phyloP scores from a whole-genome alignment of 139 green algal genomes.

The Diplosphaera chodatii region DNA sequence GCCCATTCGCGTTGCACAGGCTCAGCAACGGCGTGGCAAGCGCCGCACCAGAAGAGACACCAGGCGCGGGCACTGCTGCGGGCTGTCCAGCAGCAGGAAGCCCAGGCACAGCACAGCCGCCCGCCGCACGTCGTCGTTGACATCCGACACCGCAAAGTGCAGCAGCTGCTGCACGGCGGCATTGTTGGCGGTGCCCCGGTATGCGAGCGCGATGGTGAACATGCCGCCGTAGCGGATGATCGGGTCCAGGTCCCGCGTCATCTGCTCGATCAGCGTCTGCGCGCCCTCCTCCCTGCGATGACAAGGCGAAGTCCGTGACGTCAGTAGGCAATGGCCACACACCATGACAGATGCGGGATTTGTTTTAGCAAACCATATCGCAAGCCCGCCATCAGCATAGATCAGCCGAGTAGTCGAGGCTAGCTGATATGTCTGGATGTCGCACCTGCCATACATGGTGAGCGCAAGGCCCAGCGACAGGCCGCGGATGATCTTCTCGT shows the following conservation, averaged over 20 bases:
- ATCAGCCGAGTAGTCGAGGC: no score
- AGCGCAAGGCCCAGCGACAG: constrained; percentile 83
- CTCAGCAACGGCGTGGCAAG: no score
- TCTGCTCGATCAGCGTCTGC: constrained; percentile 87
- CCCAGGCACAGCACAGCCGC: constrained; percentile 84
- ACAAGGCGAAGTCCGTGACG: no score
- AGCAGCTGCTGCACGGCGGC: constrained; percentile 91
- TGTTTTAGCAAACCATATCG: no score
- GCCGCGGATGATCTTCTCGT: constrained; percentile 65
- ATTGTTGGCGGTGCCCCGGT: constrained; percentile 94
- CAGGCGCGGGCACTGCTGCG: constrained; percentile 87
- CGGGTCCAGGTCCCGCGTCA: constrained; percentile 44
- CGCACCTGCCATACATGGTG: constrained; percentile 70
- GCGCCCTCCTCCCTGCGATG: constrained; percentile 76
- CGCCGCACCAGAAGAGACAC: constrained; percentile 71
- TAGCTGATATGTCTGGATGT: no score
- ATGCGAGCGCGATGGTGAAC: constrained; percentile 89
- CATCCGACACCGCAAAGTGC: constrained; percentile 93
- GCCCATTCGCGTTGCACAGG: no score
- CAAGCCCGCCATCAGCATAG: no score
- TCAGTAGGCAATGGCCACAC: no score
- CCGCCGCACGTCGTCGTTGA: constrained; percentile 92
- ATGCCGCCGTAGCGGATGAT: constrained; percentile 86
- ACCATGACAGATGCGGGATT: no score
- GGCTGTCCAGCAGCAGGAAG: constrained; percentile 78